Evolutionary conservation across 2,329 filamentous ascomycete genomes (phyloP).

Genomic region (Coniochaeta sp.): DNA sequence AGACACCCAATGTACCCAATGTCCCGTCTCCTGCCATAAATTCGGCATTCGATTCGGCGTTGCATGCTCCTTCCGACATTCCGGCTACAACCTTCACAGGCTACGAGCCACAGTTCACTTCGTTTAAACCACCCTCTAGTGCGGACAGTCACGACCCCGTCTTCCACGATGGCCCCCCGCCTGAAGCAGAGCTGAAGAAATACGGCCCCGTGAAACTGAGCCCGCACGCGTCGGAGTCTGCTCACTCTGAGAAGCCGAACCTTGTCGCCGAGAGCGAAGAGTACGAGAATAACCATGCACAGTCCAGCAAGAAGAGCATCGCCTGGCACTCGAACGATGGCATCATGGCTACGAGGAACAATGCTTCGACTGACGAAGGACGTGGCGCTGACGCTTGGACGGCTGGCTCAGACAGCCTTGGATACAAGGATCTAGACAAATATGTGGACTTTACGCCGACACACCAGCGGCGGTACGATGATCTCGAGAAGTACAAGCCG

Average conservation of each 20-base stretch:
- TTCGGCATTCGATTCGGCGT: not conserved
- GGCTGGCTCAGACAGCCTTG: not conserved
- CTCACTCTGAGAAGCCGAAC: not conserved
- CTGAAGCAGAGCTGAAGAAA: constrained; percentile 25
- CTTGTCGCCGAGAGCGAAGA: constrained; percentile 17
- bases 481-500: constrained; percentile 29
- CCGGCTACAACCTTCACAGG: constrained; percentile 21
- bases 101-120: constrained; percentile 26
- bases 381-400: not conserved
- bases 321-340: constrained; percentile 14
- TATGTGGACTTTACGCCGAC: constrained; percentile 16
- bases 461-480: constrained; percentile 9
- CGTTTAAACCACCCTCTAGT: constrained; percentile 12
- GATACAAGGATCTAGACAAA: constrained; percentile 22
- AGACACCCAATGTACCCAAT: constrained; percentile 9
- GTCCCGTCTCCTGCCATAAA: constrained; percentile 7
- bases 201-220: constrained; percentile 26
- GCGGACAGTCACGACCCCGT: constrained; percentile 14
- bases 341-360: not conserved
- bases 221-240: not conserved
- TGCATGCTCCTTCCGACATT: constrained; percentile 6
- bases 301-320: constrained; percentile 1
- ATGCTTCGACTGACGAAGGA: not conserved
- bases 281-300: constrained; percentile 20
- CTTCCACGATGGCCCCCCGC: constrained; percentile 25